These are phyloP conservation scores for Quercus lobata DNA, from an alignment of 331 rosid genomes.

Conservation along the genomic window DNA sequence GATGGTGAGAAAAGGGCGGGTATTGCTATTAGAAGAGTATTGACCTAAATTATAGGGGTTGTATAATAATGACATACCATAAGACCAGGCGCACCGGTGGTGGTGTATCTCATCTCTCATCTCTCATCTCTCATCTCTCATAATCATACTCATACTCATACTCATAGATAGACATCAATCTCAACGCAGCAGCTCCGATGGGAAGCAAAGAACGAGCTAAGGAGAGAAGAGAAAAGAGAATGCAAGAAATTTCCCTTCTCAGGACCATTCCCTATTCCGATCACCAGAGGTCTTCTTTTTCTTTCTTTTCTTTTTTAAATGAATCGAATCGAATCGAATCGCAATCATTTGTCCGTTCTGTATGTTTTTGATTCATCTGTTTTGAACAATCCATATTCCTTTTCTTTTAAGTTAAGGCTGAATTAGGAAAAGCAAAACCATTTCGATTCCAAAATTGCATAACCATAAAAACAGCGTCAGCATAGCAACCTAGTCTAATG, in stretches of 20 bases:
- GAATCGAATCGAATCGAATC: not conserved
- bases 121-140: too few relatives aligned
- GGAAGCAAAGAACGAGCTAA: conserved; percentile 66
- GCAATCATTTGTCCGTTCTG: not conserved
- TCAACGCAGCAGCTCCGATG: conserved; percentile 23
- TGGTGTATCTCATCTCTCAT: too few relatives aligned
- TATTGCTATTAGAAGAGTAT: too few relatives aligned
- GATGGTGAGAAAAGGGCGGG: too few relatives aligned
- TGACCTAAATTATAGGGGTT: too few relatives aligned
- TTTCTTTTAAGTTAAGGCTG: too few relatives aligned
- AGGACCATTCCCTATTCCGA: conserved; percentile 93
- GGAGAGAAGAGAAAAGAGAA: conserved; percentile 67
- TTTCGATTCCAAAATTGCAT: not conserved
- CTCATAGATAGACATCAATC: too few relatives aligned
- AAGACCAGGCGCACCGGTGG: too few relatives aligned
- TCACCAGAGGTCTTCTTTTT: conserved; percentile 64
- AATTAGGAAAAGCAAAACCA: not conserved
- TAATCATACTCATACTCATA: too few relatives aligned
- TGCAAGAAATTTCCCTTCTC: conserved; percentile 77
- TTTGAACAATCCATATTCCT: not conserved
- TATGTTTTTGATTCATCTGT: not conserved
- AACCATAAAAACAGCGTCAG: too few relatives aligned
- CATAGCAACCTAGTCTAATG: not conserved
- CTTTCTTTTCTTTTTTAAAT: not conserved
- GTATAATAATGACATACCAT: too few relatives aligned